Base-by-base conservation (phyloP, 78 protist genomes). In the Polysphondylium violaceum region DNA sequence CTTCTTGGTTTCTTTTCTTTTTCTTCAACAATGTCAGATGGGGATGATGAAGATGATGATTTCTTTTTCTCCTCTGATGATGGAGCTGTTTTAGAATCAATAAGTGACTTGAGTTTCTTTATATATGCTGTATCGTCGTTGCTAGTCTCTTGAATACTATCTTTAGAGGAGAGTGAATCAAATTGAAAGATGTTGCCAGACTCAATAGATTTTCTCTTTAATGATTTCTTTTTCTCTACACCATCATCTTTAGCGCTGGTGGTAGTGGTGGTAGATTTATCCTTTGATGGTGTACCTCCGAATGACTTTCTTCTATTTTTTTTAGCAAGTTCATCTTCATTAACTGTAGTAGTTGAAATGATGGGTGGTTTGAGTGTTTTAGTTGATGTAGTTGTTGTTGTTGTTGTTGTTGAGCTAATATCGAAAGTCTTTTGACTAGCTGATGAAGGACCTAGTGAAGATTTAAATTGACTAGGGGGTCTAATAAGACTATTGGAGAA, bases 201-300 rank as follows among this genome's bases (percentile, higher is more conserved):
- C 27, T 69, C 76, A 69, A 69, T 44, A 25, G 76, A 69, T 69
- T 69, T 69, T 43, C 76, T 38, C 21, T 69, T 69, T 23, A 69
- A 36, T 12, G 14, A 12, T 21, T 65, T 11, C 19, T 63, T 21
- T 4, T 65, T 56, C 4, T 56, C 21, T 16, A 35, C 43, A 19
- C n/a, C 41, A 33, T 21, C 31, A 36, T 69, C 58, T 69, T 69
- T 69, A 21, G 17, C 35, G 68, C 17, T 17, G 83, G 27, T 55
- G 83, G 19, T 14, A 35, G 19, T 58, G 14, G 27, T 58, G 21
- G 23, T 68, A 8, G 44, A 19, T 21, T 31, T 19, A 23, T 23
- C 3, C 6, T n/a, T 41, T 31, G 8, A 9, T 31, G 3, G 7
- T 12, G 4, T 44, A 4, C 35, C 86, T 59, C 58, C 86, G 59